Evolutionary conservation across 345 rosid genomes (phyloP).

Genomic region (Abelmoschus esculentus): DNA sequence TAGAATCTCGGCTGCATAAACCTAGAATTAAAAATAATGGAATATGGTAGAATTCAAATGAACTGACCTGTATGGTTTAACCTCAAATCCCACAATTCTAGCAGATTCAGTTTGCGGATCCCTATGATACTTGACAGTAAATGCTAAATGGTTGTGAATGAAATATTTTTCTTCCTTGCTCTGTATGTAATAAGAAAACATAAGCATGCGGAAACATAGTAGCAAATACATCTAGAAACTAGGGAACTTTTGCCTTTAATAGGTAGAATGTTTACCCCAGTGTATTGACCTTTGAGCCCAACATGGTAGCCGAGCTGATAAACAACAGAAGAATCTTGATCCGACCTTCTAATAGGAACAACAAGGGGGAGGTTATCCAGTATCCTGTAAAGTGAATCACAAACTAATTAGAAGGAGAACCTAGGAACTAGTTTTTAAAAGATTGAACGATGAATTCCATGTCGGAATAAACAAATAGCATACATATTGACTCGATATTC

Average conservation of each 20-base stretch:
- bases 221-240: not conserved
- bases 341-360: constrained; percentile 61
- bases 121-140: constrained; percentile 78
- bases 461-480: constrained; percentile 10
- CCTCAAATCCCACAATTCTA: constrained; percentile 97
- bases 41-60: constrained; percentile 7
- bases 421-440: not conserved
- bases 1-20: not conserved
- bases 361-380: constrained; percentile 95
- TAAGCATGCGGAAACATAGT: constrained; percentile 13
- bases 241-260: not conserved
- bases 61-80: constrained; percentile 75
- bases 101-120: constrained; percentile 68
- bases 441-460: not conserved
- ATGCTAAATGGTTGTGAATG: constrained; percentile 83
- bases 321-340: constrained; percentile 57
- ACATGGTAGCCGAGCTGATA: constrained; percentile 90
- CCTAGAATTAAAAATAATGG: not conserved
- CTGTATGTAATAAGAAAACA: constrained; percentile 14
- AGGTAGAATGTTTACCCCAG: constrained; percentile 52
- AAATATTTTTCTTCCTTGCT: constrained; percentile 88
- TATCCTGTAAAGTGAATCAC: constrained; percentile 51
- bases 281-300: constrained; percentile 84
- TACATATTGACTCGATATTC: constrained; percentile 94
- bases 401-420: constrained; percentile 19